Base-by-base conservation (phyloP, 495 filamentous ascomycete species). In the Aspergillus campestris region DNA sequence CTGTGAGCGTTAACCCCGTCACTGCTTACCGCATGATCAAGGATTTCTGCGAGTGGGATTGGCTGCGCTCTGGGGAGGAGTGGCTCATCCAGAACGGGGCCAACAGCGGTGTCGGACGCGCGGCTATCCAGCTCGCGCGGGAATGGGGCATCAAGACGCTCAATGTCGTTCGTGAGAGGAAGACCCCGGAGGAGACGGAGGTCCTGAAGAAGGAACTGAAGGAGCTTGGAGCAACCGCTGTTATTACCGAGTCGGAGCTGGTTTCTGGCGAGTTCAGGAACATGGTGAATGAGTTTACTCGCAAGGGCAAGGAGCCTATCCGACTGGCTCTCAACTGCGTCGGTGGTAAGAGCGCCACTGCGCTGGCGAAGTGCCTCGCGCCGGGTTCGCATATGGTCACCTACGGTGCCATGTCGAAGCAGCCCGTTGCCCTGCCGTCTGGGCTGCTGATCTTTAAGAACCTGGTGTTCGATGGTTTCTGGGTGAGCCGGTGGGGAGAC, bases 1-100 rank as follows among this genome's bases (percentile, higher is more conserved):
- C 86, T 0, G 83, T 95, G 14, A 80, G 75, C 33, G 87, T 98
- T 10, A 98, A 98, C 59, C 92, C 92, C 4, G 87, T 87, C 50
- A 92, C 87, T 6, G 92, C 90, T 6, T 96, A 90, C 64, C 77
- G 89, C 27, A 91, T 97, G 87, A 73, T 98, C 47, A 80, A 78
- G 47, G 89, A 94, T 60, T 95, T 89, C 58, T 82, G 79, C 34
- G 62, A 75, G 7, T 65, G 80, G 66, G 67, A 73, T 44, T 69
- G 64, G 61, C 56, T 76, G 63, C 68, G 70, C 3, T 49, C 60
- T 24, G 68, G 68, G 0, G 62, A 76, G 55, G 79, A 82, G 41
- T 98, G 94, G 94, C 83, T 94, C 49, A 72, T 97, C 32, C 94
- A 98, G 71, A 98, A 98, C 55, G 94, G 92, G 2, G 92, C 92